These are phyloP conservation scores for Hanseniaspora uvarum DNA, from an alignment of 1,139 yeast genomes.

Conservation along the genomic window DNA sequence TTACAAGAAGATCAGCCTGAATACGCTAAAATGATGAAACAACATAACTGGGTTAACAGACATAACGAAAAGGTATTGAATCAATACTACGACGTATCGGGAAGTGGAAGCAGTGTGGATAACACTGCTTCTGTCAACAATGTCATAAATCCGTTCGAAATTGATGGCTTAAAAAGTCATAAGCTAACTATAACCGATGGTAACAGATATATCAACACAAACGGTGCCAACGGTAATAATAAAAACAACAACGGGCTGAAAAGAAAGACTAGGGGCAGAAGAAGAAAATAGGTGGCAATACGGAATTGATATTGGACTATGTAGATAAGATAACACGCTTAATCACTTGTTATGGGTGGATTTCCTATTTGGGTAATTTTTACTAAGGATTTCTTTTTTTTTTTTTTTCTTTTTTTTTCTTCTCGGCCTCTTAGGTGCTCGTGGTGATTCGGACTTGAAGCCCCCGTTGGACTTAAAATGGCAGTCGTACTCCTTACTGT, in stretches of 20 bases:
- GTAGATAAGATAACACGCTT: neutral
- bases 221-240: slow-evolving; percentile 16
- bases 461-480: too few relatives aligned
- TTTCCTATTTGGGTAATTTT: neutral
- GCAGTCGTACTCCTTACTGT: too few relatives aligned
- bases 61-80: slow-evolving; percentile 76
- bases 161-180: slow-evolving; percentile 50
- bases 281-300: slow-evolving; percentile 11
- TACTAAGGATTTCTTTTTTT: neutral
- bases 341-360: too few relatives aligned
- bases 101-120: slow-evolving; percentile 34
- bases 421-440: neutral
- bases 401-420: neutral
- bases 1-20: slow-evolving; percentile 91
- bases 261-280: slow-evolving; percentile 57
- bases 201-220: slow-evolving; percentile 15
- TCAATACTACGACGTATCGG: slow-evolving; percentile 61
- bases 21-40: slow-evolving; percentile 75
- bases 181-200: slow-evolving; percentile 30
- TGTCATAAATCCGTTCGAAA: slow-evolving; percentile 79
- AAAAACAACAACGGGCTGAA: slow-evolving; percentile 71
- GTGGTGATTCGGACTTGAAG: too few relatives aligned
- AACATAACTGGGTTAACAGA: slow-evolving; percentile 77
- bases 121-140: slow-evolving; percentile 59
- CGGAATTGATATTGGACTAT: neutral